These are phyloP conservation scores for Aspergillus sp. DNA, from an alignment of 2,329 filamentous ascomycete species.

Conservation along the genomic window DNA sequence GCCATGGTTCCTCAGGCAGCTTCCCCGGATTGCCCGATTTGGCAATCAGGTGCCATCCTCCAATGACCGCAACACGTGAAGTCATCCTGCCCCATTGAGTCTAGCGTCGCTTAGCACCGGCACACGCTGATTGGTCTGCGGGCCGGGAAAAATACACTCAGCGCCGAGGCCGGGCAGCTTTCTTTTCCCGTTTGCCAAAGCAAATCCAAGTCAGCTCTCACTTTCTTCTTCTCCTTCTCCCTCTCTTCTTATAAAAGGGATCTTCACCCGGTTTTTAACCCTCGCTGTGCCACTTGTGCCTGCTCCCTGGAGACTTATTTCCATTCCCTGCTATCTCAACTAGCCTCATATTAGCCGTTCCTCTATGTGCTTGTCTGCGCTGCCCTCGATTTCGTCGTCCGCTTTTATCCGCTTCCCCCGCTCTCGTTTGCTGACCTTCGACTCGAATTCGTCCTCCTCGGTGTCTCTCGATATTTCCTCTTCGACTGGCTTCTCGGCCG, in stretches of 20 bases:
- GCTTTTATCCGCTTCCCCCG: conserved; percentile 26
- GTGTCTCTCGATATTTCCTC: conserved; percentile 20
- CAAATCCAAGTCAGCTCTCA: neutral
- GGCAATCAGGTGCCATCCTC: conserved; percentile 1
- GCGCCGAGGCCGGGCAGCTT: conserved; percentile 2
- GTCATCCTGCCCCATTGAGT: neutral
- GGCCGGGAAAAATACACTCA: conserved; percentile 4
- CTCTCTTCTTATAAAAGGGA: conserved; percentile 11
- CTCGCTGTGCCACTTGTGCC: neutral
- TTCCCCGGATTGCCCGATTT: neutral
- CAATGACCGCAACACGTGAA: conserved; percentile 27
- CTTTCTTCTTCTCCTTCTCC: conserved; percentile 11
- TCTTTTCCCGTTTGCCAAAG: neutral
- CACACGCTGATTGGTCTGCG: conserved; percentile 21
- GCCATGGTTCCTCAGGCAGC: too few species aligned
- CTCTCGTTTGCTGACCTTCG: conserved; percentile 18
- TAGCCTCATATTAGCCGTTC: conserved; percentile 13
- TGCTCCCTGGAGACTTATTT: neutral
- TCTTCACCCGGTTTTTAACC: neutral
- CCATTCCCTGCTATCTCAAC: neutral
- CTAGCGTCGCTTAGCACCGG: conserved; percentile 22
- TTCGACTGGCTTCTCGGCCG: conserved; percentile 19
- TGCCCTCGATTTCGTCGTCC: conserved; percentile 29
- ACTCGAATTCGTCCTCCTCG: conserved; percentile 16
- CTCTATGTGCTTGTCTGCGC: conserved; percentile 43